These are phyloP conservation scores for Spergularia marina DNA, from an alignment of 148 eudicot genomes.

Conservation along the genomic window DNA sequence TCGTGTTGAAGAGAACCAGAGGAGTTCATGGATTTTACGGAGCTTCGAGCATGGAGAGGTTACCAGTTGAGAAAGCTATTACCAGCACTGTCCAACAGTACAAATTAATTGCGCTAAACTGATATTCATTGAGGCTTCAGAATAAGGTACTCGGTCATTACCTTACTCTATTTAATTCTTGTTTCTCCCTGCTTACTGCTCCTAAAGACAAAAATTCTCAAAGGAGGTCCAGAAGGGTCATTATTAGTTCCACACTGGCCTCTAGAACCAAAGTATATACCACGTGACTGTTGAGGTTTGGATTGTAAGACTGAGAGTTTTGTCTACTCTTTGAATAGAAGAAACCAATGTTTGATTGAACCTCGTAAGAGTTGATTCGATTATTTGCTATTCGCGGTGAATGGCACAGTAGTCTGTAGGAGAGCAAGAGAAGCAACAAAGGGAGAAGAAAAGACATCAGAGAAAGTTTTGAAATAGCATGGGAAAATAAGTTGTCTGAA, in stretches of 20 bases:
- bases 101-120: constrained; percentile 58
- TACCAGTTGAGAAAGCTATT: constrained; percentile 96
- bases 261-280: background rate
- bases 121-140: constrained; percentile 1
- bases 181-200: background rate
- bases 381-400: no score
- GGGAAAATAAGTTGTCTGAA: no score
- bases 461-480: no score
- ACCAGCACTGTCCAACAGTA: constrained; percentile 68
- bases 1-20: constrained; percentile 73
- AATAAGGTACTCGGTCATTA: background rate
- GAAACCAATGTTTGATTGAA: background rate
- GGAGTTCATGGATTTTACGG: constrained; percentile 97
- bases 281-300: background rate
- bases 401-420: no score
- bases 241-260: background rate
- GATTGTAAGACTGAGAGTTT: background rate
- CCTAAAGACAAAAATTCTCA: background rate
- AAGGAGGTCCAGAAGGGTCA: background rate
- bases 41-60: constrained; percentile 96
- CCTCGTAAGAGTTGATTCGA: no score
- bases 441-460: background rate
- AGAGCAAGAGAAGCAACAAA: no score
- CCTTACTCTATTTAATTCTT: background rate
- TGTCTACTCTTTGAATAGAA: background rate